Evolutionary conservation across 108 stramenopile genomes (phyloP), one percentile per base, ranked within the genome.

Genomic region (Nitzschia inconspicua): DNA sequence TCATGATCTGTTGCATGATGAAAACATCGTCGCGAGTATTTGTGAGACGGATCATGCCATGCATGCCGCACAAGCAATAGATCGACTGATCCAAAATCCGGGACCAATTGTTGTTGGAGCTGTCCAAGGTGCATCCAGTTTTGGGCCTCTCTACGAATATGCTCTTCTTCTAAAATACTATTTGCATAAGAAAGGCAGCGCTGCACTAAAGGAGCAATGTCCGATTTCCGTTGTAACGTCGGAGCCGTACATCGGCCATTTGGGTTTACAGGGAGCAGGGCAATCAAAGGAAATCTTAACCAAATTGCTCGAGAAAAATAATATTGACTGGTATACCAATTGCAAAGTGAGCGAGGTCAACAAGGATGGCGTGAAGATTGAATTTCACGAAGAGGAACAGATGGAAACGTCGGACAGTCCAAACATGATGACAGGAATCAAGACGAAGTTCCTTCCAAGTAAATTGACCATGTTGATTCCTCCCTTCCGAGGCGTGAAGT

Each of bases 401-500:
- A 29, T 11, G 47, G 11, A 10, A 22, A 47, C 8, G 18, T 13
- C 7, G 18, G 8, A 8, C 25, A 10, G 20, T 31, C 25, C 28
- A 27, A 47, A 16, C 51, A 31, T 27, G 34, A 5, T 13, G 36
- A 63, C 9, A 54, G 14, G n/a, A n/a, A n/a, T n/a, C n/a, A n/a
- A n/a, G n/a, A n/a, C n/a, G n/a, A n/a, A n/a, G n/a, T n/a, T n/a
- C 16, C 7, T 68, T 3, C 57, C 57, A 19, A 68, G 58, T 26
- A 68, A 62, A 44, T 56, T 70, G 4, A 70, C 48, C 2, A 70
- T 70, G 68, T 39, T 70, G 10, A 70, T 70, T 35, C 68, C 68
- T 4, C 51, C 68, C 5, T 70, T 70, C 39, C 50, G 37, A 19
- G 68, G 68, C 1, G 22, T 35, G 3, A 19, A 62, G 8, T 37